Conservation (phyloP, 148 eudicot species). For the Nyssa sinensis region DNA sequence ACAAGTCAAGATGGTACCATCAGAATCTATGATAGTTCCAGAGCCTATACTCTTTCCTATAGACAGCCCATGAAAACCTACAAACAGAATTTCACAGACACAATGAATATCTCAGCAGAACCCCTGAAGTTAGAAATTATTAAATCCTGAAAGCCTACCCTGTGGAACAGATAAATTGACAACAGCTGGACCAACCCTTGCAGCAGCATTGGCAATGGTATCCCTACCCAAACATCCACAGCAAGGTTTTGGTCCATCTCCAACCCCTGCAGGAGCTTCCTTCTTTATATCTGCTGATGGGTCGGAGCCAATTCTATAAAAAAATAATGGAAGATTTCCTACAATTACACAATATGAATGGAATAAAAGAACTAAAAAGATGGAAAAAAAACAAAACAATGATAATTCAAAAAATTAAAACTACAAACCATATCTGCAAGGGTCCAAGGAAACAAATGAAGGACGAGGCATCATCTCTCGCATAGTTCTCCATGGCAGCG, state of each 20-base stretch:
- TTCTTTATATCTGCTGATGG: conserved; percentile 44
- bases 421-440: conserved; percentile 37
- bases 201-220: conserved; percentile 85
- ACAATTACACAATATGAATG: conserved; percentile 30
- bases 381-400: background rate
- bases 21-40: conserved; percentile 66
- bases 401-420: background rate
- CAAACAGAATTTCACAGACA: conserved; percentile 4
- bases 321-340: conserved; percentile 43
- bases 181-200: conserved; percentile 88
- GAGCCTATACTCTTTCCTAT: conserved; percentile 73
- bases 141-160: conserved; percentile 35
- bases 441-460: conserved; percentile 29
- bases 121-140: conserved; percentile 7
- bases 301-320: conserved; percentile 43
- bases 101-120: conserved; percentile 5
- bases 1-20: conserved; percentile 72
- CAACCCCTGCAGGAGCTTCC: conserved; percentile 30
- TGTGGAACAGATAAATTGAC: conserved; percentile 80
- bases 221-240: conserved; percentile 66
- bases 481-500: conserved; percentile 40
- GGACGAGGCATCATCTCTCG: conserved; percentile 12
- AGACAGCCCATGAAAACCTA: conserved; percentile 63
- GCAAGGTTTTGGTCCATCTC: conserved; percentile 45
- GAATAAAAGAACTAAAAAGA: conserved; percentile 4